These are phyloP conservation scores for Hamigera avellanea DNA, from an alignment of 495 filamentous ascomycete species.

Conservation along the genomic window DNA sequence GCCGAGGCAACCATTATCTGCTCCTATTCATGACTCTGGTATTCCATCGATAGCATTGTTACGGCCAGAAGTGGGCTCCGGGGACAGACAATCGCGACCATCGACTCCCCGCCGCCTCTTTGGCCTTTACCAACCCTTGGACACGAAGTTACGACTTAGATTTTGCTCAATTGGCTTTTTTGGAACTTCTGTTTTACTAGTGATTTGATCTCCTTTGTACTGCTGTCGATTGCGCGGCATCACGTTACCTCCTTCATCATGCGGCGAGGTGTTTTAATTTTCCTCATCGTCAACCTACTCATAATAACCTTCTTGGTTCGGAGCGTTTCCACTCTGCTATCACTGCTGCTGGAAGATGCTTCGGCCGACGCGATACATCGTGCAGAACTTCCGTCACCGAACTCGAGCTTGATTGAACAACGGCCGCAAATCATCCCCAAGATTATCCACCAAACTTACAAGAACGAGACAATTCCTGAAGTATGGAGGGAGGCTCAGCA, in stretches of 20 bases:
- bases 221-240: background rate
- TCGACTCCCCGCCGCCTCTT: too few species aligned
- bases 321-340: conserved; percentile 51
- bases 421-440: conserved; percentile 66
- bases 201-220: background rate
- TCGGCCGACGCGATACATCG: conserved; percentile 51
- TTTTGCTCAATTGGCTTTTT: background rate
- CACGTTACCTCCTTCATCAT: conserved; percentile 27
- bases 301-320: conserved; percentile 48
- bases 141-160: conserved; percentile 1
- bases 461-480: conserved; percentile 62
- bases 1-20: too few species aligned
- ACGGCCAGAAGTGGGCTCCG: too few species aligned
- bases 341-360: conserved; percentile 57
- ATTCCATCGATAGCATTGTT: too few species aligned
- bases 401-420: conserved; percentile 45
- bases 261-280: conserved; percentile 52
- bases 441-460: conserved; percentile 85
- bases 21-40: too few species aligned
- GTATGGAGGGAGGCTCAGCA: conserved; percentile 64
- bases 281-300: conserved; percentile 48
- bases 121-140: background rate
- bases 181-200: background rate
- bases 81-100: too few species aligned
- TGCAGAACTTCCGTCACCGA: conserved; percentile 52